Evolutionary conservation across 192 early-diverging fungal genomes (phyloP).

Genomic region (Geranomyces variabilis): DNA sequence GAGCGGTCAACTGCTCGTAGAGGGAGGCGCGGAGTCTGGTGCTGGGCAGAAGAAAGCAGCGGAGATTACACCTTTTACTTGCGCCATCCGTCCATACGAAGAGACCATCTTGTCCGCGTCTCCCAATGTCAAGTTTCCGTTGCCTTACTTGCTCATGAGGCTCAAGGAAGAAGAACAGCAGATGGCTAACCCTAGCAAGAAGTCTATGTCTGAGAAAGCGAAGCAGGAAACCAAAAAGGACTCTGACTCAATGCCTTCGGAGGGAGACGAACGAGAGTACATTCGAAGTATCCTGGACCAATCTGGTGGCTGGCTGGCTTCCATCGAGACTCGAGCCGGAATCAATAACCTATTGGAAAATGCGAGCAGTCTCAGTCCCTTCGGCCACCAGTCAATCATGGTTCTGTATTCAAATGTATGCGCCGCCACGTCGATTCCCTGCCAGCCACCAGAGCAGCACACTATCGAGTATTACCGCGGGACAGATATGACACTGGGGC

Average conservation of each 20-base stretch:
- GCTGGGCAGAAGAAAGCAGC: not conserved
- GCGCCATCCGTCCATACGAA: conserved; percentile 61
- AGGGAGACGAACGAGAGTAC: conserved; percentile 29
- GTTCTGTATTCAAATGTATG: conserved; percentile 75
- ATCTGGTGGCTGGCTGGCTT: conserved; percentile 34
- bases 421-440: conserved; percentile 60
- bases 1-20: not conserved
- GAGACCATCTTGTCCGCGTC: conserved; percentile 84
- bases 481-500: conserved; percentile 84
- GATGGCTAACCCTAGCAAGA: conserved; percentile 16
- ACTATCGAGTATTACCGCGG: conserved; percentile 81
- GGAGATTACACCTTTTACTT: conserved; percentile 28
- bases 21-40: not conserved
- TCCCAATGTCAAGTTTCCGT: conserved; percentile 82
- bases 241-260: not conserved
- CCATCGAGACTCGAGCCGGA: conserved; percentile 41
- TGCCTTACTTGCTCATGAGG: conserved; percentile 76
- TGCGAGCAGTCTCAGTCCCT: conserved; percentile 67
- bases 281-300: conserved; percentile 30
- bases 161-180: conserved; percentile 38
- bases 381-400: conserved; percentile 73
- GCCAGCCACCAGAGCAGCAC: conserved; percentile 65
- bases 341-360: conserved; percentile 56
- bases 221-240: conserved; percentile 1
- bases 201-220: conserved; percentile 10